Evolutionary conservation across 2,329 filamentous ascomycete genomes (phyloP).

Genomic region (Achaetomium macrosporum): DNA sequence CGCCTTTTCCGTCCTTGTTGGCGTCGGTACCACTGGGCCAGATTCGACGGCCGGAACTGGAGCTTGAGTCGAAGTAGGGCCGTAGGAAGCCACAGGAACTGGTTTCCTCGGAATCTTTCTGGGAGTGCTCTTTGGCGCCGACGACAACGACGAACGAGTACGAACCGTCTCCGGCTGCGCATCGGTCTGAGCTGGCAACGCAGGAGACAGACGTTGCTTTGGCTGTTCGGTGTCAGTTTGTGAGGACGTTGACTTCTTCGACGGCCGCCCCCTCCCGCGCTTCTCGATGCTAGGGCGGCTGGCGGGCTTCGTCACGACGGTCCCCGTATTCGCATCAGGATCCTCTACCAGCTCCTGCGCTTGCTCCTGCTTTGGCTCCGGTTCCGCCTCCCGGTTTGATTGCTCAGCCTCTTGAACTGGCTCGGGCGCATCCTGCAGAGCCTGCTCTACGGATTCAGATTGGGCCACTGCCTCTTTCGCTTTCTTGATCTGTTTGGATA

Average conservation of each 20-base stretch:
- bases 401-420: slow-evolving; percentile 4
- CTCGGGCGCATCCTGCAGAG: slow-evolving; percentile 14
- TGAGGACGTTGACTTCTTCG: slow-evolving; percentile 27
- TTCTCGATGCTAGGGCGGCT: slow-evolving; percentile 23
- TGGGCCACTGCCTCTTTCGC: slow-evolving; percentile 30
- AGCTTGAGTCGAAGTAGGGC: background rate
- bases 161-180: slow-evolving; percentile 10
- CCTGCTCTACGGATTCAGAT: slow-evolving; percentile 20
- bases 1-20: slow-evolving; percentile 23
- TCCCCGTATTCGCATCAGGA: slow-evolving; percentile 24
- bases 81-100: background rate
- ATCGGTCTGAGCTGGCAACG: slow-evolving; percentile 6
- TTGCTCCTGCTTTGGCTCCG: background rate
- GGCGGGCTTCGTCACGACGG: slow-evolving; percentile 21
- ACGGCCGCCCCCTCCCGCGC: slow-evolving; percentile 29
- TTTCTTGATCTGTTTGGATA: slow-evolving; percentile 48
- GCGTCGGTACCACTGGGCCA: slow-evolving; percentile 13
- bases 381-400: background rate
- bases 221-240: slow-evolving; percentile 11
- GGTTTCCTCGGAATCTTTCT: slow-evolving; percentile 15
- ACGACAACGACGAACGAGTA: slow-evolving; percentile 12
- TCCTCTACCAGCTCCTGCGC: slow-evolving; percentile 17
- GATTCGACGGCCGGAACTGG: background rate
- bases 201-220: background rate
- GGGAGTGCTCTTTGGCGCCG: slow-evolving; percentile 7